Evolutionary conservation across 331 rosid species (phyloP), one percentile per base, ranked within the genome.

Genomic region (Quercus phellos): DNA sequence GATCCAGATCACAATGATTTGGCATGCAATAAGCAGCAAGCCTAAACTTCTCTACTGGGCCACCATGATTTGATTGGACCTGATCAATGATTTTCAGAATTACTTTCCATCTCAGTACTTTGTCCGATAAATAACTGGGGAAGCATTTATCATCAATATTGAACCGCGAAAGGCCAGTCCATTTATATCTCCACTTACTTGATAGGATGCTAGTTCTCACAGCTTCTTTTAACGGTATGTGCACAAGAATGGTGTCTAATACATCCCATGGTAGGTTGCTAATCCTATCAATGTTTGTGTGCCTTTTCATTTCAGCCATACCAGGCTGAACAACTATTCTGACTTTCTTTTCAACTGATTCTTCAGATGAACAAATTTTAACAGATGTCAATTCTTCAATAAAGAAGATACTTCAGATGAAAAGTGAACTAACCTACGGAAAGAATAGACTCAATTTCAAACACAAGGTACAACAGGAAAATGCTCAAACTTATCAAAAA

Each of bases 261-360:
- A 77, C 72, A 72, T 72, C 79, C 67, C 75, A 50, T 22, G 82
- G 85, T 56, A 82, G 78, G 77, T 24, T 73, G 85, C 82, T 82
- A 73, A 82, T 66, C 74, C 72, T 72, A 67, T 81, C 85, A 4
- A 46, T 46, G 53, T 46, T 46, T 46, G 10, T 6, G 11, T 55
- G 35, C 64, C 16, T 63, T 63, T 26, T 19, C 4, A 6, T 56
- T 56, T 24, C 68, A 8, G 35, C 27, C 67, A 26, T 60, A 26
- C 67, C 67, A 24, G 67, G 67, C 67, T 60, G 35, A 4, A 24
- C 30, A 60, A 26, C 30, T 60, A 4, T 26, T 26, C 67, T 26
- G 34, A 60, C 27, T 17, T 60, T 60, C 67, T 60, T 24, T 59
- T 26, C 35, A 24, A 29, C 13, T 60, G 67, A 60, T 29, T 60